A percentile compares a stretch with the other conserved stretches of the same genome.
Conservation (phyloP, 148 eudicot species). For the Bassia scoparia region DNA sequence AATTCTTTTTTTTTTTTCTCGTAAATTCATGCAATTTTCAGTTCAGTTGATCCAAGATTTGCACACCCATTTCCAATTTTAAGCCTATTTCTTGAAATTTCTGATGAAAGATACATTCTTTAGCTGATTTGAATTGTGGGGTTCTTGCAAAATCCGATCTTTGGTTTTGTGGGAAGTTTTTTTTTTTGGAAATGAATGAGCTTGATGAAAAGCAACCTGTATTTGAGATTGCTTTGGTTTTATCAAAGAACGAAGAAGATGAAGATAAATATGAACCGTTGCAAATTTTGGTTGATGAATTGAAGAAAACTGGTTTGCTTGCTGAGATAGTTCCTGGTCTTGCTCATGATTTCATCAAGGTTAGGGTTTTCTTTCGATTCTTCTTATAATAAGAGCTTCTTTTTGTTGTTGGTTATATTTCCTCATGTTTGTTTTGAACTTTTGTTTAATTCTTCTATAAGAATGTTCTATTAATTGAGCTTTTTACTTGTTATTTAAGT, state of each 20-base stretch:
- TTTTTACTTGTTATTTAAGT: too few relatives aligned
- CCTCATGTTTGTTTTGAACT: too few relatives aligned
- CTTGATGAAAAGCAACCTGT: constrained; percentile 39
- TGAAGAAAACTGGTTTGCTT: constrained; percentile 53
- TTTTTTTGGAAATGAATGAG: constrained; percentile 41
- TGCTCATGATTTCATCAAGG: constrained; percentile 82
- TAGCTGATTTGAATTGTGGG: neutral
- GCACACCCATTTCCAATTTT: neutral
- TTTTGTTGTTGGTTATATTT: too few relatives aligned
- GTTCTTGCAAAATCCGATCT: neutral
- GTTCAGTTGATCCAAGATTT: constrained; percentile 14
- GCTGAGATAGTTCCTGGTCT: constrained; percentile 69
- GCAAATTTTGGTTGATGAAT: constrained; percentile 57
- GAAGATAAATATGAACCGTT: constrained; percentile 46
- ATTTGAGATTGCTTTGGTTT: constrained; percentile 71
- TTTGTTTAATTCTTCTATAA: too few relatives aligned
- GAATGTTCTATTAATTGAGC: too few relatives aligned
- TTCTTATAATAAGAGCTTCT: neutral
- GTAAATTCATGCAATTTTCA: constrained; percentile 12
- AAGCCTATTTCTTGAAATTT: neutral
- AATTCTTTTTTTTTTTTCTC: neutral
- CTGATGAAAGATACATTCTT: neutral
- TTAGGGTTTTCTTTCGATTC: constrained; percentile 16
- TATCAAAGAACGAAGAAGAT: constrained; percentile 44
- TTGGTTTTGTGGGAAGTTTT: constrained; percentile 4